Evolutionary conservation across 1,284 basidiomycete genomes (phyloP).

Genomic region (Boletellus deceptivus): DNA sequence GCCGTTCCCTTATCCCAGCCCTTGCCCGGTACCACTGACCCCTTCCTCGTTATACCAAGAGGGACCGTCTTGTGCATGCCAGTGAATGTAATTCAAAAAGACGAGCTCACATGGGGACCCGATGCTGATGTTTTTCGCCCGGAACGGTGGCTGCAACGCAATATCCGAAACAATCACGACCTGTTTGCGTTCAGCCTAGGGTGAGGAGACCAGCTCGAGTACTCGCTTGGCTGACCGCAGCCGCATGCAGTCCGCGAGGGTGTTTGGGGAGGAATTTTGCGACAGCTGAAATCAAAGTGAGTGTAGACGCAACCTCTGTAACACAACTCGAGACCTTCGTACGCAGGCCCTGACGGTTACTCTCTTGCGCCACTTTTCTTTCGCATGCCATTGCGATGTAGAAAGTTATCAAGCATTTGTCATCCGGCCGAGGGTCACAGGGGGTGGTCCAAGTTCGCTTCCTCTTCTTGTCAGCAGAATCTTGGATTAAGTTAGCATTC

Average conservation of each 20-base stretch:
- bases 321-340: constrained; percentile 4
- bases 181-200: constrained; percentile 57
- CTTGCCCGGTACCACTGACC: constrained; percentile 41
- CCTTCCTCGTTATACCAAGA: constrained; percentile 48
- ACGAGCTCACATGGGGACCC: constrained; percentile 52
- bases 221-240: constrained; percentile 5
- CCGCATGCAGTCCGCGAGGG: constrained; percentile 45
- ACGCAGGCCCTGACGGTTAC: constrained; percentile 44
- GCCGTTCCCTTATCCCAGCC: constrained; percentile 50
- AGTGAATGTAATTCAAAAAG: constrained; percentile 55
- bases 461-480: constrained; percentile 47
- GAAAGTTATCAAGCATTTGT: constrained; percentile 63
- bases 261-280: constrained; percentile 59
- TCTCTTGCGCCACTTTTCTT: constrained; percentile 51
- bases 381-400: constrained; percentile 47
- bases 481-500: constrained; percentile 14
- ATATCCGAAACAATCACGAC: constrained; percentile 37
- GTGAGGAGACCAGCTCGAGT: constrained; percentile 31
- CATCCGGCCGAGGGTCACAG: constrained; percentile 53
- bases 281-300: constrained; percentile 53
- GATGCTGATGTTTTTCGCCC: constrained; percentile 58
- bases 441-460: constrained; percentile 50
- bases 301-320: constrained; percentile 4
- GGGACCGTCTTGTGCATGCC: constrained; percentile 55
- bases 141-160: constrained; percentile 52